Conservation (phyloP, 139 green algal genomes). For the Chlorella ohadii region DNA sequence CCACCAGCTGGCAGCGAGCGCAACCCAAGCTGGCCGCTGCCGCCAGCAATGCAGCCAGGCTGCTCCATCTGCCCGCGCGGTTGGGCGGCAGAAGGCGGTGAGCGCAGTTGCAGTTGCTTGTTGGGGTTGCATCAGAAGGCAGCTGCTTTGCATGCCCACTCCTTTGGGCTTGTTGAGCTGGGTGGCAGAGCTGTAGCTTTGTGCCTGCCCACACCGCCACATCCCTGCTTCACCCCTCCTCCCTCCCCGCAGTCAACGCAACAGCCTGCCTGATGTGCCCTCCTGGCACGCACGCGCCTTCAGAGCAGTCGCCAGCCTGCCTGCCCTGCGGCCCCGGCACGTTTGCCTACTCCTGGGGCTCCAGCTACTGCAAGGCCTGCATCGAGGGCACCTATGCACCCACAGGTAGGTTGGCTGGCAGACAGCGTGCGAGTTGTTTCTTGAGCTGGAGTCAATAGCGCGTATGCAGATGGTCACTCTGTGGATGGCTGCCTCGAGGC, state of each 20-base stretch:
- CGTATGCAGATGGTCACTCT: too few species aligned
- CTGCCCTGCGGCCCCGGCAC: slow-evolving; percentile 47
- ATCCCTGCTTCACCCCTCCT: neutral
- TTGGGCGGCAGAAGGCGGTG: slow-evolving; percentile 41
- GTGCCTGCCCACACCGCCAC: neutral
- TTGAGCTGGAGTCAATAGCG: too few species aligned
- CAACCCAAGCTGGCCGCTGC: slow-evolving; percentile 48
- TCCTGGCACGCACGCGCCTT: slow-evolving; percentile 43
- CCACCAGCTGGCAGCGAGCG: neutral
- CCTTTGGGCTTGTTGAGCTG: neutral
- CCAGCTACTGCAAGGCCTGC: slow-evolving; percentile 61
- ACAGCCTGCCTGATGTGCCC: slow-evolving; percentile 53
- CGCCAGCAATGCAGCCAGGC: slow-evolving; percentile 34
- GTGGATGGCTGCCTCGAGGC: too few species aligned
- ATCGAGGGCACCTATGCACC: slow-evolving; percentile 53
- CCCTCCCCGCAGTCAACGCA: slow-evolving; percentile 32
- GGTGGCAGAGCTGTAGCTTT: neutral
- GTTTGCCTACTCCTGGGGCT: slow-evolving; percentile 60
- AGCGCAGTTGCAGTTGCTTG: neutral
- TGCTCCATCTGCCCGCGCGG: slow-evolving; percentile 55
- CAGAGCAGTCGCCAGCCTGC: slow-evolving; percentile 37
- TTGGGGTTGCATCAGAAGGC: too few species aligned
- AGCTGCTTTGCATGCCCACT: neutral
- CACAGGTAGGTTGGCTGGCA: neutral
- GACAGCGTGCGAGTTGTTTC: too few species aligned